Base-by-base conservation (phyloP, 306 rosid genomes). In the Vigna trinervia region DNA sequence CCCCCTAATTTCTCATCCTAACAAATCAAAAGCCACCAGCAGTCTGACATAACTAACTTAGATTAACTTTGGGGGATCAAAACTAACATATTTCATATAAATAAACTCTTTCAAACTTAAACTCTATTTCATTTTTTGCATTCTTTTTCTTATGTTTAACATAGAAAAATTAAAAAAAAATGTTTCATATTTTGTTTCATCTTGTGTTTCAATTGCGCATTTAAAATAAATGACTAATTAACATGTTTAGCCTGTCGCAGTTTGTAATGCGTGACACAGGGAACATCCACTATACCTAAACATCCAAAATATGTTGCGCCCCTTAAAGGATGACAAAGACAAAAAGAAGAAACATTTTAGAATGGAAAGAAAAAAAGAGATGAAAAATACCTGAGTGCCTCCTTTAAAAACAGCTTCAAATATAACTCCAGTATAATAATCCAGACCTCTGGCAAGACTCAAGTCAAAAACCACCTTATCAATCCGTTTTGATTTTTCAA, bases 381-480 rank as follows among this genome's bases (percentile, higher is more conserved):
- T 12, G 14, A 71, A 46, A 68, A 79, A 84, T 87, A 95, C 97
- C 97, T 90, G 97, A 6, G 90, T 17, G 53, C 93, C 97, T 0
- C 97, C 98, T 84, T 87, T 92, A 72, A 95, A 89, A 77, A 85
- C 92, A 75, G 97, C 98, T 91, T 95, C 98, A 78, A 69, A 95
- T 83, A 95, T 89, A 47, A 95, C 94, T 54, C 99, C 99, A 8
- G 97, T 95, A 74, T 95, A 95, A 81, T 95, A 95, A 87, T 95
- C 97, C 34, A 95, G 97, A 71, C 99, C 99, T 78, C 99, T 87
- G 64, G 99, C 97, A 73, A 92, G 99, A 77, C 99, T 95, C 83
- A 95, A 83, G 94, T 95, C 97, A 88, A 95, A 92, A 74, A 90
- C 89, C 69, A 95, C 97, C 76, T 75, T 89, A 43, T 85, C 87